Base-by-base conservation (phyloP, 371 early-diverging fungal genomes). In the Circinella minor region DNA sequence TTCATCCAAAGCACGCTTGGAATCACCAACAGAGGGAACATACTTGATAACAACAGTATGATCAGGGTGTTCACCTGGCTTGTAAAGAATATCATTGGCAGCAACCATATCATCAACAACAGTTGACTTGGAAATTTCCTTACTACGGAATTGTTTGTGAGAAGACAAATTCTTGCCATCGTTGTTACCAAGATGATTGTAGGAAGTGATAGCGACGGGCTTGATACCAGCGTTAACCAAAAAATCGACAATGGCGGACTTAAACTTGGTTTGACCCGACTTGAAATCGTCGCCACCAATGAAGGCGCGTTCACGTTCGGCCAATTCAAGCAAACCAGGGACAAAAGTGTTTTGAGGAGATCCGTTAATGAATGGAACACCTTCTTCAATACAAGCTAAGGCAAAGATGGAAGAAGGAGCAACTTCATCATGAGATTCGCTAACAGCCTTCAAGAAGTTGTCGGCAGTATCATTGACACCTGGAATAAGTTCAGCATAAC, bases 221-320 rank as follows among this genome's bases (percentile, higher is more conserved):
- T 98, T 98, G 88, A 98, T 95, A 77, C 99, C 99, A 63, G 99
- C 97, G 76, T 93, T 94, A 77, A 98, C 97, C 71, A 98, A 87
- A 85, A 98, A 98, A 82, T 98, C 99, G 55, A 96, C 95, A 67
- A 98, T 86, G 55, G 96, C 99, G 36, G 97, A 96, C 89, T 98
- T 98, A 89, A 98, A 88, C 90, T 98, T 98, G 76, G 99, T 98
- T 80, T 98, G 99, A 38, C 99, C 99, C 62, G 93, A 93, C 90
- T 98, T 98, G 93, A 98, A 98, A 84, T 98, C 99, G 80, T 98
- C 98, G 73, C 99, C 99, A 74, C 95, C 99, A 71, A 98, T 92
- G 78, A 94, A 93, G 61, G 93, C 93, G 70, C 86, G 87, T 72
- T 96, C 83, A 64, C 90, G 91, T 77, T 94, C 94, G 67, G 98